Conservation (phyloP, 83 land plant species). For the Larix sibirica region DNA sequence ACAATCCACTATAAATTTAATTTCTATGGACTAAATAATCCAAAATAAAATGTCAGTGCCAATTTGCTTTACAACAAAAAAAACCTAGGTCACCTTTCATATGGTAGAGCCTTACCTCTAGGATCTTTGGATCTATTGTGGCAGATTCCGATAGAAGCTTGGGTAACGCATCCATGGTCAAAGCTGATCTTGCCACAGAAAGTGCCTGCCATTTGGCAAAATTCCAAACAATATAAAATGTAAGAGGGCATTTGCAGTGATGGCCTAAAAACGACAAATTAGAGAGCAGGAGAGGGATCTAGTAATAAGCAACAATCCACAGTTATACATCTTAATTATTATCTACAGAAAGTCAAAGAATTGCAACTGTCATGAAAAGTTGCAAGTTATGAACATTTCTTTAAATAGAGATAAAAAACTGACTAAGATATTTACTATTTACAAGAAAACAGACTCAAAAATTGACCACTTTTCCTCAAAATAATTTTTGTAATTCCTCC, state of each 20-base stretch:
- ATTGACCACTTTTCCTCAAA: too few relatives aligned
- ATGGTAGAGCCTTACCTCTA: conserved; percentile 2
- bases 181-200: conserved; percentile 11
- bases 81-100: background rate
- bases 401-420: too few relatives aligned
- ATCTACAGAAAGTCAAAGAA: background rate
- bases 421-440: too few relatives aligned
- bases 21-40: background rate
- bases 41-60: background rate
- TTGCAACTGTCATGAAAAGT: background rate
- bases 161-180: conserved; percentile 3
- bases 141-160: background rate
- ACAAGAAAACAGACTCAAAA: too few relatives aligned
- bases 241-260: background rate
- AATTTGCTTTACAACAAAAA: background rate
- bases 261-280: background rate
- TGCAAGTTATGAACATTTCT: background rate
- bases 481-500: too few relatives aligned
- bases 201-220: conserved; percentile 7
- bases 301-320: background rate
- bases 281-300: background rate
- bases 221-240: background rate
- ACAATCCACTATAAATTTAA: too few relatives aligned
- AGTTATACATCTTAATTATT: background rate
- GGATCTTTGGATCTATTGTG: conserved; percentile 3